phyloP scores from a whole-genome alignment of 1,284 basidiomycete species.

The Golubevia sp. region DNA sequence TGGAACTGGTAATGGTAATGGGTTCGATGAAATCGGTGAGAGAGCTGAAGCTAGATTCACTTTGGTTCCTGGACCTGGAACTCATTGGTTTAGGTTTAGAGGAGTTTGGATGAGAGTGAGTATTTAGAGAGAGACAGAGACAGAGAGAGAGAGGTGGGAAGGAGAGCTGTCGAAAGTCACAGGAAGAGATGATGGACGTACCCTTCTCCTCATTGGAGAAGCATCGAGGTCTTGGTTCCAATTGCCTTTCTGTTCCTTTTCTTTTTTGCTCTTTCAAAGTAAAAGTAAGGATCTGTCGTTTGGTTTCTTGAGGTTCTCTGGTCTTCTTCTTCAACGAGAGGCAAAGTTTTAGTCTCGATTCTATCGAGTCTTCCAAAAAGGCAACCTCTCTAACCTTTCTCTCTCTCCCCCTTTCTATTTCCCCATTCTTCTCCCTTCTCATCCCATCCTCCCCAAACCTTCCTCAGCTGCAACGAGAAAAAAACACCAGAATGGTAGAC shows the following conservation, averaged over 20 bases:
- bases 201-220: too few species aligned
- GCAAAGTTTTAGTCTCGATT: background rate
- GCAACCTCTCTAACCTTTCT: background rate
- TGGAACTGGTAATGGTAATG: background rate
- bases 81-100: slow-evolving; percentile 86
- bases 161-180: too few species aligned
- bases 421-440: background rate
- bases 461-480: slow-evolving; percentile 91
- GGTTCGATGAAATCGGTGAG: slow-evolving; percentile 78
- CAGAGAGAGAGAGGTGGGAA: background rate
- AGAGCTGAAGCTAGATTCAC: slow-evolving; percentile 84
- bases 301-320: too few species aligned
- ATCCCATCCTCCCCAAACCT: background rate
- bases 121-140: background rate
- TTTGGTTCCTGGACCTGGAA: slow-evolving; percentile 92
- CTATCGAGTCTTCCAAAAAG: background rate
- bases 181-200: too few species aligned
- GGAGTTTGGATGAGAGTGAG: slow-evolving; percentile 92
- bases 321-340: slow-evolving; percentile 39
- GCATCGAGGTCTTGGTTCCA: too few species aligned
- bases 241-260: too few species aligned
- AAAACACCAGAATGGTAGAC: slow-evolving; percentile 76
- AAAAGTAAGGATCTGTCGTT: too few species aligned
- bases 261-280: background rate
- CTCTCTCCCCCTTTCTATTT: slow-evolving; percentile 6